Base-by-base conservation (phyloP, 129 eudicot genomes). In the Lactuca saligna region DNA sequence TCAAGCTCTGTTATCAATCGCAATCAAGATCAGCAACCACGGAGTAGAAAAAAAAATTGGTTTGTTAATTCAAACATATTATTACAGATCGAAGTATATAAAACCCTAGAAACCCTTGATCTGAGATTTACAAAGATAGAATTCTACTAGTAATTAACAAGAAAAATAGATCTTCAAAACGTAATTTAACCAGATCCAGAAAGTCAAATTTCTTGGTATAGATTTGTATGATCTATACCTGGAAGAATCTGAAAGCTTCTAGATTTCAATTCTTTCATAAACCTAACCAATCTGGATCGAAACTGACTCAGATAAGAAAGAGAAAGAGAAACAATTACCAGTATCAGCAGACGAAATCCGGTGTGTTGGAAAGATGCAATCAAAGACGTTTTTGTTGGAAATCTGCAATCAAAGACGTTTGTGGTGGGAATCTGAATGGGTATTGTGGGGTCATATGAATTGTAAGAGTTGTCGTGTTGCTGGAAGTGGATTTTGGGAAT, bases 61-160 rank as follows among this genome's bases (percentile, higher is more conserved):
- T 71, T 53, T 48, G 17, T 20, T 6, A 73, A 63, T 31, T n/a
- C 11, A 60, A 72, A 2, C 46, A 20, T 13, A 33, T 2, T 56
- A 11, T 39, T 25, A 17, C 64, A 69, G 42, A 68, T 68, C 32
- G 6, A 53, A 8, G 56, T 25, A n/a, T 3, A 63, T 66, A 20
- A 71, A 71, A 60, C 76, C 61, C 39, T 71, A 33, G 17, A 57
- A 70, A 57, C 5, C 16, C 44, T 41, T 57, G 56, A 39, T 57
- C 56, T 50, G 44, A 32, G 33, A 46, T 33, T 32, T 34, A n/a
- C 39, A 29, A 7, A 31, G 56, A 53, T n/a, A 5, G 42, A 25
- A 32, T 59, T 57, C 6, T 59, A 10, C 15, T 35, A 2, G 13
- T 12, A 38, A 35, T 15, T 11, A 63, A 38, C 12, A 14, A 17